Conservation (phyloP, 1,284 basidiomycete species). For the Amylostereum areolatum region DNA sequence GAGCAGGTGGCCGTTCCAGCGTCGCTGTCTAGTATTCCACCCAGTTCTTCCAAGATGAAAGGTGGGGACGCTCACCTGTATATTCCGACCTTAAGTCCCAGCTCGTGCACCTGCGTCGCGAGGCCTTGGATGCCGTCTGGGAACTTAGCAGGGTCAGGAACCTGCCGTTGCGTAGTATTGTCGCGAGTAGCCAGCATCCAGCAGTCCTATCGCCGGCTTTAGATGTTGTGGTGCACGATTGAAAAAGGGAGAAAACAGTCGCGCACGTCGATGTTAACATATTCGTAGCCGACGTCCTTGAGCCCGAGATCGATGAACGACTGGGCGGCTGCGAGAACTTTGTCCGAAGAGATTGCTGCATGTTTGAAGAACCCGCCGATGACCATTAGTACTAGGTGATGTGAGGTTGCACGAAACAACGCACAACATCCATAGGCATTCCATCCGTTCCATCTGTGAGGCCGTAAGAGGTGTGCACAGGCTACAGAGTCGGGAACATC, state of each 20-base stretch:
- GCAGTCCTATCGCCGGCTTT: constrained; percentile 34
- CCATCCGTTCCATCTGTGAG: constrained; percentile 46
- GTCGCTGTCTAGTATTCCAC: constrained; percentile 29
- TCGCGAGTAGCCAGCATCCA: constrained; percentile 41
- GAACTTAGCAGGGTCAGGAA: constrained; percentile 46
- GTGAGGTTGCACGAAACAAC: background rate
- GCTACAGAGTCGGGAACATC: background rate
- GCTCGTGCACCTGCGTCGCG: constrained; percentile 37
- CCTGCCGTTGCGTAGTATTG: constrained; percentile 33
- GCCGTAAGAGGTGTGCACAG: background rate
- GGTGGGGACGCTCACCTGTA: constrained; percentile 29
- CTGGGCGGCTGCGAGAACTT: constrained; percentile 42
- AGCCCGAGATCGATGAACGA: constrained; percentile 42
- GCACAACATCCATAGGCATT: constrained; percentile 44
- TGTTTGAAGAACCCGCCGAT: too few species aligned
- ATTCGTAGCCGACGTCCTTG: constrained; percentile 44
- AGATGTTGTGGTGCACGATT: background rate
- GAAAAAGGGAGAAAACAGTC: background rate
- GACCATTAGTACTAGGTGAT: background rate
- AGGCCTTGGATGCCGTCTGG: constrained; percentile 44
- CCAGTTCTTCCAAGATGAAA: background rate
- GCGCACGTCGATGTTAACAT: constrained; percentile 48
- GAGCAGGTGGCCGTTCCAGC: constrained; percentile 49
- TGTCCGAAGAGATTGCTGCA: constrained; percentile 23
- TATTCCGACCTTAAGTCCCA: constrained; percentile 49